Evolutionary conservation across 768 basidiomycete genomes (phyloP), one percentile per base, ranked within the genome.

Genomic region (Hygrophorus russula): DNA sequence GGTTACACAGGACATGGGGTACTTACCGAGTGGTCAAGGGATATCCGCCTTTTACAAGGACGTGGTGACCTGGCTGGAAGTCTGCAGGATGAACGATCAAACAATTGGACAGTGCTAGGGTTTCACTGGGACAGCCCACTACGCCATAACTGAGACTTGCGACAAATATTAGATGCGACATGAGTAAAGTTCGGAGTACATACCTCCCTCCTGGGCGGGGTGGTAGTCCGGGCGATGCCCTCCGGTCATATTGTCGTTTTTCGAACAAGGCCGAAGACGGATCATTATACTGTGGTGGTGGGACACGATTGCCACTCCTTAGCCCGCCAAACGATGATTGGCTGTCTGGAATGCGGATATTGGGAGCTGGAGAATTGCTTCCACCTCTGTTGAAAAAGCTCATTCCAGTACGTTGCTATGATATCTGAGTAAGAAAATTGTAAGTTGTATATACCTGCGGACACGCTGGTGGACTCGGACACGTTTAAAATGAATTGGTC

Each of bases 11-110:
- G n/a, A n/a, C 7, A 7, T 15, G 18, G 13, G 35, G 11, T 37
- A 50, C 76, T 45, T 51, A 91, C 92, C 72, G 73, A 40, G 78
- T 76, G 8, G 89, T 93, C 41, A 87, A 53, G 17, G 85, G 71
- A 54, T 71, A 93, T 39, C 64, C 54, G 36, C 76, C 71, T 51
- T 92, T 90, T 19, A 93, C 66, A 12, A 83, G 61, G 32, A 90
- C 82, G 59, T 90, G 89, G 40, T 78, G 74, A 4, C 80, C 78
- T 11, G 75, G 64, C 6, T 63, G 60, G 54, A 93, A 93, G 60
- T 96, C 90, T 4, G 69, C 64, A 1, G 82, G 78, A 59, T 86
- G 68, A 20, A 89, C 87, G 35, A 93, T 75, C 12, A 94, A 57
- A 51, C 87, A 80, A 59, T 93, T 94, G 13, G 78, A 73, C 46